These are phyloP conservation scores for Aspergillus udagawae DNA, from an alignment of 2,329 filamentous ascomycete genomes.

Conservation along the genomic window DNA sequence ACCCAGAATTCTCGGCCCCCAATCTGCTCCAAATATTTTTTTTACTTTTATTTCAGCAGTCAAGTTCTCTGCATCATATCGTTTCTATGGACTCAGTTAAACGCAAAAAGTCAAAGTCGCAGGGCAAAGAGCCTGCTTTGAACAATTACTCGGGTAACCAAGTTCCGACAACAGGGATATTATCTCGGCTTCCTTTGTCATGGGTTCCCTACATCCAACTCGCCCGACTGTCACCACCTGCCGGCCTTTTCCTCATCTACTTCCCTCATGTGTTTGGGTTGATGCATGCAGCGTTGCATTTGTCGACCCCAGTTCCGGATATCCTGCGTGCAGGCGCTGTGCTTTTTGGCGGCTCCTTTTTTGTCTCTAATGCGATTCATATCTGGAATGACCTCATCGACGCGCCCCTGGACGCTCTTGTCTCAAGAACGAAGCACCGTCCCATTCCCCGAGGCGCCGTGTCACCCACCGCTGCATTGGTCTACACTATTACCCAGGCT, in stretches of 20 bases:
- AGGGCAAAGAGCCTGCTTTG: too few species aligned
- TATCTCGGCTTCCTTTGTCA: too few species aligned
- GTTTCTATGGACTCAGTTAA: too few species aligned
- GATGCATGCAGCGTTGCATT: constrained; percentile 40
- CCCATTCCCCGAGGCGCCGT: constrained; percentile 76
- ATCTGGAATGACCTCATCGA: constrained; percentile 91
- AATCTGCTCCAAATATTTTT: too few species aligned
- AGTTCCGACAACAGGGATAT: too few species aligned
- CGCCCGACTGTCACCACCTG: constrained; percentile 73
- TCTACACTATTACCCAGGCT: constrained; percentile 67
- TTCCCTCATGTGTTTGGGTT: constrained; percentile 85
- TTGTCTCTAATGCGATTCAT: constrained; percentile 74
- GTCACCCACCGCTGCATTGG: constrained; percentile 65
- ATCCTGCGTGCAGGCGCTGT: constrained; percentile 27
- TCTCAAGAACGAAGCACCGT: constrained; percentile 64
- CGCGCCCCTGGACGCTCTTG: constrained; percentile 76
- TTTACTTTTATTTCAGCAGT: too few species aligned
- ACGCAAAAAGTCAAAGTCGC: too few species aligned
- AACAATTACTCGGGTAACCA: too few species aligned
- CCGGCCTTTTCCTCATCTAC: constrained; percentile 80
- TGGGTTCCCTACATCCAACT: constrained; percentile 9
- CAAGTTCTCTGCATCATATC: too few species aligned
- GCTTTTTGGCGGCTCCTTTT: constrained; percentile 56
- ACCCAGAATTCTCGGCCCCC: too few species aligned
- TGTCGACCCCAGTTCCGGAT: constrained; percentile 61